phyloP scores from a whole-genome alignment of 2,329 filamentous ascomycete genomes.

The Diaporthe citri region DNA sequence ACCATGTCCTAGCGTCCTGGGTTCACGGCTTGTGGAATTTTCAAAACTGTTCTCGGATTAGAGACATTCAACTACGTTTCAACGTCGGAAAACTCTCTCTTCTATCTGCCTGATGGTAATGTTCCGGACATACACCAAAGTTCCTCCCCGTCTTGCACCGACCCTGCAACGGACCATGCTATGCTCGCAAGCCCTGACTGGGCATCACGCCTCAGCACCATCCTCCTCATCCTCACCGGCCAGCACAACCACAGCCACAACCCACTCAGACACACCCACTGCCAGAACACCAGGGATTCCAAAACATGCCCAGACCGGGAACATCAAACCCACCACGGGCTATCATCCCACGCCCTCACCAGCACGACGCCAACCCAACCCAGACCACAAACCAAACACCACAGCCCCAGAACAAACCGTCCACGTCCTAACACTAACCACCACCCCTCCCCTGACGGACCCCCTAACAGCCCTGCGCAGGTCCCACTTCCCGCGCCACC shows the following conservation, averaged over 20 bases:
- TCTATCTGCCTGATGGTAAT: neutral
- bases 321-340: neutral
- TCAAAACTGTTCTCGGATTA: neutral
- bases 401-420: neutral
- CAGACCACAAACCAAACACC: conserved; percentile 20
- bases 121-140: neutral
- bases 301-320: neutral
- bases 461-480: conserved; percentile 31
- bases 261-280: neutral
- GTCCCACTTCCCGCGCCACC: conserved; percentile 28
- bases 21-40: neutral
- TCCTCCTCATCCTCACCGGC: neutral
- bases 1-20: conserved; percentile 1
- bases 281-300: neutral
- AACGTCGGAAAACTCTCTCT: too few relatives aligned
- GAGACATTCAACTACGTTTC: accelerated
- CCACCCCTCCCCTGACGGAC: conserved; percentile 20
- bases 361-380: neutral
- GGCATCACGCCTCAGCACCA: neutral
- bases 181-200: conserved; percentile 18
- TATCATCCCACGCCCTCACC: neutral
- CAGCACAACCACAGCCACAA: neutral
- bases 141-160: neutral
- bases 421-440: conserved; percentile 35
- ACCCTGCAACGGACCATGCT: neutral